Percentiles rank a stretch among this genome's conserved stretches.
phyloP scores from a whole-genome alignment of 805 yeast species.

The Wickerhamiella occidentalis region DNA sequence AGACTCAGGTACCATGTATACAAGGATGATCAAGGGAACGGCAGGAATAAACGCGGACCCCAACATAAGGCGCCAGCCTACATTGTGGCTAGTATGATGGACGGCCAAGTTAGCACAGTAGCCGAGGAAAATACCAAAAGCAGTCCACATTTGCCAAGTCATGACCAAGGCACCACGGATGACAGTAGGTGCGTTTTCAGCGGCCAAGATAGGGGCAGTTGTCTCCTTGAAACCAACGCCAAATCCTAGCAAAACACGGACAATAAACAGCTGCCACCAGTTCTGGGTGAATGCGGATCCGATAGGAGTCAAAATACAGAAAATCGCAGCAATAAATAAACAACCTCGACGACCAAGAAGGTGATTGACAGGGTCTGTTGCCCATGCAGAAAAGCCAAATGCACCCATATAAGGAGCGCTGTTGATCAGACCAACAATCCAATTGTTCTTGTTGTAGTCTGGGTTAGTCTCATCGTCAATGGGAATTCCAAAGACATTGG shows the following conservation, averaged over 20 bases:
- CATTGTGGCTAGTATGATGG: constrained; percentile 34
- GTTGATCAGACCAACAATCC: constrained; percentile 48
- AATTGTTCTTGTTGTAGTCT: constrained; percentile 23
- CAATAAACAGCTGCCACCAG: constrained; percentile 49
- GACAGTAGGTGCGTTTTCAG: constrained; percentile 47
- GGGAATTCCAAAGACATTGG: constrained; percentile 34
- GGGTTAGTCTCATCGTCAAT: constrained; percentile 15
- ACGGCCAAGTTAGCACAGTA: constrained; percentile 49
- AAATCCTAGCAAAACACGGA: constrained; percentile 47
- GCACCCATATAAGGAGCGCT: constrained; percentile 48
- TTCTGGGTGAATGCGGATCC: constrained; percentile 51
- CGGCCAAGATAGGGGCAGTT: constrained; percentile 55
- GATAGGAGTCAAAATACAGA: constrained; percentile 44
- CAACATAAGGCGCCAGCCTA: constrained; percentile 56
- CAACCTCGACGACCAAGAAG: constrained; percentile 44
- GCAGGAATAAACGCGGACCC: constrained; percentile 43
- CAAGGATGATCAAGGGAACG: constrained; percentile 44
- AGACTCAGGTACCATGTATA: constrained; percentile 52
- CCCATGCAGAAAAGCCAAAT: constrained; percentile 38
- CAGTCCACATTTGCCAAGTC: constrained; percentile 69
- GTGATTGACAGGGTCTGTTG: constrained; percentile 41
- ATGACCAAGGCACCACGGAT: constrained; percentile 55
- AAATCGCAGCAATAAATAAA: constrained; percentile 31
- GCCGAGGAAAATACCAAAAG: constrained; percentile 60
- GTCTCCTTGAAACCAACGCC: constrained; percentile 59